Evolutionary conservation across 805 yeast genomes (phyloP).

Genomic region (Pichia ethanolica): DNA sequence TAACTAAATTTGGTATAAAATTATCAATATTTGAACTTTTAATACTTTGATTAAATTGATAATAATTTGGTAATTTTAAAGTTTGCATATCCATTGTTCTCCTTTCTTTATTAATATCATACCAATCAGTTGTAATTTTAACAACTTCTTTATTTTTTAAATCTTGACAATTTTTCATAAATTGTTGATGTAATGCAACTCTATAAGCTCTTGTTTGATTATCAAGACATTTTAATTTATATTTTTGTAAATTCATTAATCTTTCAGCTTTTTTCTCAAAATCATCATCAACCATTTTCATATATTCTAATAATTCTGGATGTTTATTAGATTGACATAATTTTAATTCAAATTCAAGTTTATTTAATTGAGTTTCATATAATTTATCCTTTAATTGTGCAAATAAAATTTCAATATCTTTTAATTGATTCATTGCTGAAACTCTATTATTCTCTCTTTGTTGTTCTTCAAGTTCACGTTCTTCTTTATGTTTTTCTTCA

Average conservation of each 20-base stretch:
- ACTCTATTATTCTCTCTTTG: slow-evolving; percentile 39
- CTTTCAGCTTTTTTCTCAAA: slow-evolving; percentile 57
- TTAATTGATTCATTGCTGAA: slow-evolving; percentile 64
- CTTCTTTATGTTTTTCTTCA: slow-evolving; percentile 20
- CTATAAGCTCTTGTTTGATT: slow-evolving; percentile 76
- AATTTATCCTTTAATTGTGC: slow-evolving; percentile 79
- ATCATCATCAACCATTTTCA: slow-evolving; percentile 62
- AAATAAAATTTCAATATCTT: slow-evolving; percentile 77
- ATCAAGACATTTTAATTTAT: slow-evolving; percentile 69
- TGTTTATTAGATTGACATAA: slow-evolving; percentile 86
- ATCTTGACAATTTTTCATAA: slow-evolving; percentile 59
- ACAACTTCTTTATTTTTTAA: slow-evolving; percentile 56
- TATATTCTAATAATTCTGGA: slow-evolving; percentile 75
- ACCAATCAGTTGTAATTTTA: slow-evolving; percentile 81
- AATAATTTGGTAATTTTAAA: slow-evolving; percentile 42
- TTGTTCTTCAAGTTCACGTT: slow-evolving; percentile 18
- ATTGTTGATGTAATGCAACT: slow-evolving; percentile 78
- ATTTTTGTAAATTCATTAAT: slow-evolving; percentile 38
- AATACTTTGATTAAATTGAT: slow-evolving; percentile 25
- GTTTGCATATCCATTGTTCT: slow-evolving; percentile 66
- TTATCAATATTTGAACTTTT: slow-evolving; percentile 19
- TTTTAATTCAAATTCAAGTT: slow-evolving; percentile 74
- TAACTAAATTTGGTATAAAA: slow-evolving; percentile 41
- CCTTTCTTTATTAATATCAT: slow-evolving; percentile 83
- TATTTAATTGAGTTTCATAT: slow-evolving; percentile 73